Percentiles rank a stretch among this genome's conserved stretches.
Conservation (phyloP, 1,139 yeast species). For the Meyerozyma carpophila region DNA sequence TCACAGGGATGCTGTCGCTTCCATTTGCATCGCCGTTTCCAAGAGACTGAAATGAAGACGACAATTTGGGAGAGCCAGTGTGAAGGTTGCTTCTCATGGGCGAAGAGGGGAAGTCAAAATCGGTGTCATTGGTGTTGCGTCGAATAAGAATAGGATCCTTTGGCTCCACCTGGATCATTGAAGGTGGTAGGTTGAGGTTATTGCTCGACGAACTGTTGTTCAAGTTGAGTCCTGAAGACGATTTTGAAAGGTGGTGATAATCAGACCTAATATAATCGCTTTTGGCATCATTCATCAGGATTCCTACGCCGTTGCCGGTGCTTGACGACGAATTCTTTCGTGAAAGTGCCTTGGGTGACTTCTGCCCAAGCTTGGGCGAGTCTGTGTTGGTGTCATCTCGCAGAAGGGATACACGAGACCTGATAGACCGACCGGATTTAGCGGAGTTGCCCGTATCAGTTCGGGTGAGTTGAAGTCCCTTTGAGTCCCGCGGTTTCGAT, state of each 20-base stretch:
- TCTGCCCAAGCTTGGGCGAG: constrained; percentile 16
- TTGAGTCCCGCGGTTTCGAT: constrained; percentile 26
- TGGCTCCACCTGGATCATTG: constrained; percentile 64
- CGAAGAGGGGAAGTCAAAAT: constrained; percentile 3
- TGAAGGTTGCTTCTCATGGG: constrained; percentile 6
- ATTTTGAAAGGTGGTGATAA: constrained; percentile 3
- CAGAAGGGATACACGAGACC: constrained; percentile 36
- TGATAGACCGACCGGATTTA: constrained; percentile 44
- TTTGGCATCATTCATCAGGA: neutral
- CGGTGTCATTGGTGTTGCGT: constrained; percentile 30
- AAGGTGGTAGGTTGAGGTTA: constrained; percentile 48
- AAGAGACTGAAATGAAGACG: constrained; percentile 3
- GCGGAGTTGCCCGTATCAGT: constrained; percentile 51
- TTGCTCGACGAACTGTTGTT: constrained; percentile 7
- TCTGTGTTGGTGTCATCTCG: constrained; percentile 23
- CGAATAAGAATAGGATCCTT: constrained; percentile 59
- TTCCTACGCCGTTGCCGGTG: constrained; percentile 8
- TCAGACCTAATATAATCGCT: neutral
- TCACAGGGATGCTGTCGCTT: constrained; percentile 10
- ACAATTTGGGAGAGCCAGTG: neutral
- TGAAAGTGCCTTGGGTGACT: constrained; percentile 31
- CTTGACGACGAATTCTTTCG: constrained; percentile 32
- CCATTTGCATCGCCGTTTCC: constrained; percentile 7
- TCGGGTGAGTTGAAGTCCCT: constrained; percentile 43
- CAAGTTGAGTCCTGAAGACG: constrained; percentile 9